These are phyloP conservation scores for Zarea fungicola DNA, from an alignment of 2,329 filamentous ascomycete species.

Conservation along the genomic window DNA sequence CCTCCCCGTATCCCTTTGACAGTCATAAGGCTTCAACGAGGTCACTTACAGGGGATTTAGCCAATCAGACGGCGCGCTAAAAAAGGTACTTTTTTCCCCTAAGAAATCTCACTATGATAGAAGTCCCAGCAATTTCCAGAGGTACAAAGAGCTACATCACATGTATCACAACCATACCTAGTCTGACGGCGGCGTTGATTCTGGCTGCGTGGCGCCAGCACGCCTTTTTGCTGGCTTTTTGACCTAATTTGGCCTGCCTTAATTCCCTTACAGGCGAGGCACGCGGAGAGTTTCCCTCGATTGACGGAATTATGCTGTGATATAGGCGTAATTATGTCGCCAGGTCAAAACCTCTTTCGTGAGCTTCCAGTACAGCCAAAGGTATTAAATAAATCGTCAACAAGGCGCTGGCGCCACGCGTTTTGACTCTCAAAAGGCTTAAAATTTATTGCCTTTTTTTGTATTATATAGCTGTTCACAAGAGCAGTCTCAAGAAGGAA, in stretches of 20 bases:
- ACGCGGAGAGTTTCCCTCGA: conserved; percentile 6
- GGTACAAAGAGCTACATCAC: background rate
- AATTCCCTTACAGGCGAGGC: background rate
- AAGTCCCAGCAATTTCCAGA: background rate
- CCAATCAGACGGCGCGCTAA: background rate
- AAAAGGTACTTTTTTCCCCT: background rate
- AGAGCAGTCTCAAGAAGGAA: conserved; percentile 15
- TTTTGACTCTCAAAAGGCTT: background rate
- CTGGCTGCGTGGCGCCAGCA: background rate
- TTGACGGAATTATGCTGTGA: conserved; percentile 12
- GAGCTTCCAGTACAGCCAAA: background rate
- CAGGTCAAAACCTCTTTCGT: conserved; percentile 6
- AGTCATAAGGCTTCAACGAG: too few species aligned
- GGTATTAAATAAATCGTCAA: conserved; percentile 2
- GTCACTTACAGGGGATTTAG: background rate
- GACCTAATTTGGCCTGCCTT: background rate
- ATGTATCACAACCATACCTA: background rate
- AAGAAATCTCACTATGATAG: background rate
- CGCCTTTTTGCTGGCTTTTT: background rate
- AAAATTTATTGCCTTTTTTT: background rate
- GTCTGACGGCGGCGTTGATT: background rate
- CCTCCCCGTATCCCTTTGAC: too few species aligned
- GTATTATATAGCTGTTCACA: conserved; percentile 13
- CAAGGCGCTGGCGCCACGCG: conserved; percentile 10
- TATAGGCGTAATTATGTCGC: conserved; percentile 10